A percentile compares a stretch with the other conserved stretches of the same genome.
Evolutionary conservation across 1,284 basidiomycete species (phyloP).

Genomic region (Tilletia setariae): DNA sequence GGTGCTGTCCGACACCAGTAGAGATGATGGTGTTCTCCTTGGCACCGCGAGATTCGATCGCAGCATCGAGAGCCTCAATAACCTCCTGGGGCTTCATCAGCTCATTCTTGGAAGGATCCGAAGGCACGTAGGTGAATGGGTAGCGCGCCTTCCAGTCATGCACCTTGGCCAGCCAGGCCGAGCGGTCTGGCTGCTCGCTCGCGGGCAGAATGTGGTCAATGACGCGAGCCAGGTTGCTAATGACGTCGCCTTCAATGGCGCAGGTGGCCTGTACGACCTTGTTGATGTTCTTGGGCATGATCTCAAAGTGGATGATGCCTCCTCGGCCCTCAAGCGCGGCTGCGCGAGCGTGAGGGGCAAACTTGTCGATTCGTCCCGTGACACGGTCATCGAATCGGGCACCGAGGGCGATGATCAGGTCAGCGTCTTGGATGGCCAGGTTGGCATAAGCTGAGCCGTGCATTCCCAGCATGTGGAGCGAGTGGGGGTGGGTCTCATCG

Average conservation of each 20-base stretch:
- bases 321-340: slow-evolving; percentile 82
- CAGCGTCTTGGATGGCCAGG: slow-evolving; percentile 92
- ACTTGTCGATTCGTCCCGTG: slow-evolving; percentile 83
- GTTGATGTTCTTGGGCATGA: slow-evolving; percentile 98
- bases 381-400: slow-evolving; percentile 97
- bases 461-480: slow-evolving; percentile 98
- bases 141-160: slow-evolving; percentile 75
- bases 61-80: slow-evolving; percentile 80
- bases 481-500: slow-evolving; percentile 77
- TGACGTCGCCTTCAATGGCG: slow-evolving; percentile 89
- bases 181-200: slow-evolving; percentile 55
- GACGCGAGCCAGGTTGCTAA: slow-evolving; percentile 74
- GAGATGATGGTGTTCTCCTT: slow-evolving; percentile 86
- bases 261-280: slow-evolving; percentile 95
- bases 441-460: slow-evolving; percentile 97
- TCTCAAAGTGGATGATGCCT: slow-evolving; percentile 98
- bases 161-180: slow-evolving; percentile 72
- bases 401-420: slow-evolving; percentile 94
- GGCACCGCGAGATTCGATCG: slow-evolving; percentile 60
- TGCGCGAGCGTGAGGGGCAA: slow-evolving; percentile 83
- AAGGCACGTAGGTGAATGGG: slow-evolving; percentile 83
- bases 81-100: slow-evolving; percentile 95
- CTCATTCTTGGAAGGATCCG: slow-evolving; percentile 61
- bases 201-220: slow-evolving; percentile 63
- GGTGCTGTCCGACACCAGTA: slow-evolving; percentile 97